Base-by-base conservation (phyloP, 768 basidiomycete species). In the Auricularia cornea region DNA sequence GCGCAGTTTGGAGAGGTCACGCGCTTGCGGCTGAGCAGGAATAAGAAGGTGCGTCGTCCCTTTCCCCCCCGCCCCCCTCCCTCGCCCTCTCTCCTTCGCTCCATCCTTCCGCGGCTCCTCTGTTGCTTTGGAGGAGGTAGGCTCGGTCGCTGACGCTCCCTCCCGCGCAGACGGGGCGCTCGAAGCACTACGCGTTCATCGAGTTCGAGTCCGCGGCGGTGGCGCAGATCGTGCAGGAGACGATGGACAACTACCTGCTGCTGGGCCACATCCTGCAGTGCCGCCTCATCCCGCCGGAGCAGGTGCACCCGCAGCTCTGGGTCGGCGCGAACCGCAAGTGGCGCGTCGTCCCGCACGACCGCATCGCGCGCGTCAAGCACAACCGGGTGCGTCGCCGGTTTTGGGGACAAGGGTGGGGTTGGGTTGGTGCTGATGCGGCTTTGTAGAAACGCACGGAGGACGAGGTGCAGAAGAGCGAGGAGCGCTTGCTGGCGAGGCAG, bases 171-270 rank as follows among this genome's bases (percentile, higher is more conserved):
- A 96, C 94, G 16, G 97, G 97, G 61, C 83, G 83, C 66, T 96
- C 96, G 56, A 99, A 98, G 76, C 96, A 98, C 74, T 98, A 96
- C 75, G 96, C 86, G 2, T 98, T 96, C 79, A 80, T 99, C 70
- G 96, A 98, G 75, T 97, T 99, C 73, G 85, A 87, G 62, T 94
- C 92, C 51, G 82, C 85, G 23, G 81, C 88, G 0, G 94, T 98
- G 32, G 95, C 97, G 0, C 78, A 94, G 71, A 98, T 99, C 66
- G 97, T 97, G 8, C 89, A 91, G 2, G 97, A 98, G 71, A 98
- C 96, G 54, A 98, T 98, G 97, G 87, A 99, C 81, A 98, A 97
- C 78, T 99, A 98, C 75, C 83, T 99, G 41, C 81, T 99, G 66
- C 84, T 90, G 82, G 95, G 96, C 6, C 96, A 97, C 72, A 89